These are phyloP conservation scores for Scedosporium boydii DNA, from an alignment of 2,329 filamentous ascomycete genomes.

Conservation along the genomic window DNA sequence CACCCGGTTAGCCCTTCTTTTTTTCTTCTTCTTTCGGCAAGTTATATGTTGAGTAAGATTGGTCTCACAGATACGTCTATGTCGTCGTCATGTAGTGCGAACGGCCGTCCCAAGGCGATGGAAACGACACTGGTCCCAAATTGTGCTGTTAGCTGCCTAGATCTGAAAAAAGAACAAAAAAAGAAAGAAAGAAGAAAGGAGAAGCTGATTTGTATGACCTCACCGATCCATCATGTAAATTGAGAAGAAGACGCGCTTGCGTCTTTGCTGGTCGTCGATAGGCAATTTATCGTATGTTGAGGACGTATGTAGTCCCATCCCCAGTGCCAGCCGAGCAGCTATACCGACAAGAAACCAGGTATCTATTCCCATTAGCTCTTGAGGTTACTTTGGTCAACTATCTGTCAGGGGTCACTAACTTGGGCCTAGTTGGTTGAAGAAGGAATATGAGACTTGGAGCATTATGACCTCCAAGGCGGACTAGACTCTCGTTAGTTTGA, in stretches of 20 bases:
- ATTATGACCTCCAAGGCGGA: conserved; percentile 32
- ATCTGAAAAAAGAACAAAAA: too few species aligned
- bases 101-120: conserved; percentile 31
- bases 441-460: conserved; percentile 37
- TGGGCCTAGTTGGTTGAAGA: conserved; percentile 36
- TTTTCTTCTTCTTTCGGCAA: neutral
- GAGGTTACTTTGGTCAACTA: neutral
- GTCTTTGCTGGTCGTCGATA: conserved; percentile 21
- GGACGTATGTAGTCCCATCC: conserved; percentile 29
- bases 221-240: conserved; percentile 40
- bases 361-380: conserved; percentile 16
- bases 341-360: conserved; percentile 36
- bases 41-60: neutral
- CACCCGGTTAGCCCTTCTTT: neutral
- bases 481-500: conserved; percentile 12
- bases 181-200: neutral
- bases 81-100: conserved; percentile 35
- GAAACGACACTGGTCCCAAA: conserved; percentile 26
- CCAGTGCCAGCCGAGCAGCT: conserved; percentile 31
- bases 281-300: conserved; percentile 23
- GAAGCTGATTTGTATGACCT: neutral
- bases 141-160: neutral
- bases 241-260: conserved; percentile 34
- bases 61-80: conserved; percentile 26
- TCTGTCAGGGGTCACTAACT: conserved; percentile 19